Evolutionary conservation across 2,329 filamentous ascomycete genomes (phyloP), one percentile per base, ranked within the genome.

Genomic region (Leptosphaerulina australis): DNA sequence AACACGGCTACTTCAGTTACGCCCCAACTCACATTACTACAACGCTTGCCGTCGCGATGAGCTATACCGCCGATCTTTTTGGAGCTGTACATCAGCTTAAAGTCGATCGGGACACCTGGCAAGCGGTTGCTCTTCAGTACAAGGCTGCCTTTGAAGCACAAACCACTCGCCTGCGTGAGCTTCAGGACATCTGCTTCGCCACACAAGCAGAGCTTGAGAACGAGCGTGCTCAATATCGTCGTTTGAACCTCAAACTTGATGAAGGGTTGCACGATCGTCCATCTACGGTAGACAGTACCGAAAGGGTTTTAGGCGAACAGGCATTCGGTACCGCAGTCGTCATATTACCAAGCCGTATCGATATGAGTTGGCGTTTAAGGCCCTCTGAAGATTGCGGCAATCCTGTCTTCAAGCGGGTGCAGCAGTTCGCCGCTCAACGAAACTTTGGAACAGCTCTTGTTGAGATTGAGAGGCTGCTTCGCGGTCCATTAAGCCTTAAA

Each of bases 121-220:
- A 64, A 43, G 58, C 59, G 5, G 58, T 63, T n/a, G 67, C 68
- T 7, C 36, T 50, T 10, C 50, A 55, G 36, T 70, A 67, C 58
- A 67, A 64, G 43, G 40, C 51, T 5, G 69, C 64, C 3, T 69
- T 70, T 37, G 59, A 66, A 20, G 45, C 40, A 3, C 65, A 69
- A 28, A 64, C 59, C 5, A 33, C 40, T 26, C 62, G 55, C 7
- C 50, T 69, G 3, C 45, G 47, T 5, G 60, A 69, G 33, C 44
- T 70, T 1, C 62, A 66, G 35, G 56, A 66, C 24, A 56, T 69
- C 0, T 67, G 65, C 43, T 59, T 67, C 15, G 65, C 66, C 4
- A 65, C 68, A 0, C 68, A 71, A 44, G 67, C 66, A 8, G 67
- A 69, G 18, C 37, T 70, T 14, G 64, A 70, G 39, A 71, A 71